Conservation (phyloP, 1,139 yeast species). For the Candida neerlandica region DNA sequence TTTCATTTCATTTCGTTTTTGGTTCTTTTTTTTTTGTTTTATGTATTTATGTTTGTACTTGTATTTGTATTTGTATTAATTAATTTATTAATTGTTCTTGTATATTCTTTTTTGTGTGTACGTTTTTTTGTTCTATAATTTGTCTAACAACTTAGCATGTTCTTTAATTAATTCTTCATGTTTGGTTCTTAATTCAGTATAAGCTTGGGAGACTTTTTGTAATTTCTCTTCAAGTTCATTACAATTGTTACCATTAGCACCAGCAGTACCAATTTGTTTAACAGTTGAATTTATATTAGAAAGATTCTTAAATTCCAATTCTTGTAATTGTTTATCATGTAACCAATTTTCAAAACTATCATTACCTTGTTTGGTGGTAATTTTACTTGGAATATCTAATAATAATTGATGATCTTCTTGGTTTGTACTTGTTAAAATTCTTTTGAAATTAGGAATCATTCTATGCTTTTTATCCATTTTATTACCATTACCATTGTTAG, state of each 20-base stretch:
- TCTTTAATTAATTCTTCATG: conserved; percentile 62
- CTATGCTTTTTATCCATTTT: conserved; percentile 42
- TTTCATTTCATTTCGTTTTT: neutral
- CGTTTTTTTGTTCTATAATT: conserved; percentile 2
- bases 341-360: conserved; percentile 44
- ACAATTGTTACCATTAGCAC: conserved; percentile 8
- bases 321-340: conserved; percentile 50
- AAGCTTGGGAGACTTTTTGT: conserved; percentile 55
- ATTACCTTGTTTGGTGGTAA: conserved; percentile 3
- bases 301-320: conserved; percentile 49
- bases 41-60: neutral
- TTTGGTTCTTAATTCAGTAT: conserved; percentile 57
- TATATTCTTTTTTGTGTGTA: neutral
- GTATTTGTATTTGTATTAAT: neutral
- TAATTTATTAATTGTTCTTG: neutral
- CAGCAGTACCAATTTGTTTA: conserved; percentile 16
- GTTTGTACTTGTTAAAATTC: conserved; percentile 51
- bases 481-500: conserved; percentile 6
- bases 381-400: conserved; percentile 39
- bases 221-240: conserved; percentile 48
- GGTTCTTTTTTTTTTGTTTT: neutral
- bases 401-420: conserved; percentile 53
- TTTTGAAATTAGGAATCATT: conserved; percentile 58
- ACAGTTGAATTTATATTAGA: conserved; percentile 41
- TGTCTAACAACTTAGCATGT: conserved; percentile 41